Evolutionary conservation across 176 grass and related monocot genomes (phyloP), one percentile per base, ranked within the genome.

Genomic region (Oryza glumipatula): DNA sequence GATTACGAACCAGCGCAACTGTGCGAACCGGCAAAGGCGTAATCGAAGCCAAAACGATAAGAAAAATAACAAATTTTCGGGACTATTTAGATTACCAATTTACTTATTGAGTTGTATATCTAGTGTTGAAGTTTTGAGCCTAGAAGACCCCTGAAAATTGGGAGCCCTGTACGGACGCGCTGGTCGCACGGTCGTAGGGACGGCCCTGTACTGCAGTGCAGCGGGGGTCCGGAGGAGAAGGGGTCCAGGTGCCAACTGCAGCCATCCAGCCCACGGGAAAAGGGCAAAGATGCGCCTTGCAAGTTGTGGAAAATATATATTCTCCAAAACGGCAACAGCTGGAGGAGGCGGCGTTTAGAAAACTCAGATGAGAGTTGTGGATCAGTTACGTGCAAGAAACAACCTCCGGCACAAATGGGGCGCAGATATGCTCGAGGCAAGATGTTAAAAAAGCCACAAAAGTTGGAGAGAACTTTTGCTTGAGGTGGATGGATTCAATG

Each of bases 311-410:
- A 11, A 9, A 64, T 78, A 71, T 71, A 85, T 85, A 28, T 85
- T 85, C 66, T 15, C 17, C 48, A 70, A 11, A 23, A 49, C 36
- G 35, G 24, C 74, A 71, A 78, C 44, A 78, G 83, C 75, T 6
- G 51, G 3, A 32, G 38, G 3, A 32, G 38, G 26, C 17, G 19
- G 28, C 28, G 1, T 39, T 7, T 78, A 24, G 17, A 64, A 72
- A 78, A 49, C 15, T 49, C 9, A 15, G 12, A 49, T 49, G 13
- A 15, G 12, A 2, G 28, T 49, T 14, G 47, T 3, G 47, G 12
- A 49, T 49, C 4, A 15, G 23, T 78, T 85, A 24, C 76, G 67
- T 85, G 67, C 75, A 79, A 79, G 67, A 85, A 72, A 79, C 52
- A 36, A 19, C 67, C 39, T 72, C 76, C 28, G 23, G 48, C 3